Evolutionary conservation across 139 green algal species (phyloP).

Genomic region (Zygnema cylindricum): DNA sequence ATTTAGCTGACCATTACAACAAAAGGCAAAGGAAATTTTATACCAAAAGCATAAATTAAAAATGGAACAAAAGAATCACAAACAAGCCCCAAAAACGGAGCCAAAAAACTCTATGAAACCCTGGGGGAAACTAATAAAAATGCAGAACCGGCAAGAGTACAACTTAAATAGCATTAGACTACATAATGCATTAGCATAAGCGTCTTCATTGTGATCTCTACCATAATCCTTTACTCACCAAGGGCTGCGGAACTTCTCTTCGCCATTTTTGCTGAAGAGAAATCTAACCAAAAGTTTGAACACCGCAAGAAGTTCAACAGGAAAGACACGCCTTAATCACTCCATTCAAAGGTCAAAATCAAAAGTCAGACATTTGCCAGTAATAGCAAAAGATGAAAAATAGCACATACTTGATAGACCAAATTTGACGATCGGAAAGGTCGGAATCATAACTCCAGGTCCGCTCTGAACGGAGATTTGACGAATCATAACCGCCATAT

Average conservation of each 20-base stretch:
- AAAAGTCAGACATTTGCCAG: not conserved
- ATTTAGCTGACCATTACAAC: too few species aligned
- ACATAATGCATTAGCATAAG: too few species aligned
- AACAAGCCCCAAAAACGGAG: too few species aligned
- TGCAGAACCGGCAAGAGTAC: too few species aligned
- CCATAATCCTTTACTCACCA: conserved; percentile 23
- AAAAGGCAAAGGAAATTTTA: too few species aligned
- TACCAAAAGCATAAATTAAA: too few species aligned
- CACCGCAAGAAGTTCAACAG: conserved; percentile 31
- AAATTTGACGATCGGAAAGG: conserved; percentile 15
- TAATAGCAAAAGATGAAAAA: too few species aligned
- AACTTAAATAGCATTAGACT: too few species aligned
- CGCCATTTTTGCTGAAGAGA: conserved; percentile 5
- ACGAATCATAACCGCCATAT: not conserved
- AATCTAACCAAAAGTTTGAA: conserved; percentile 7
- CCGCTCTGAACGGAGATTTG: conserved; percentile 28
- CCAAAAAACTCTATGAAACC: too few species aligned
- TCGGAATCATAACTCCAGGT: conserved; percentile 11
- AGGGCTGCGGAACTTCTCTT: conserved; percentile 10
- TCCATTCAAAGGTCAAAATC: not conserved
- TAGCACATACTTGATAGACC: conserved; percentile 58
- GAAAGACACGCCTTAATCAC: not conserved
- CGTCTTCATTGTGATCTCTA: too few species aligned
- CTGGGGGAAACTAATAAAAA: too few species aligned
- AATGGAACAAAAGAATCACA: too few species aligned